Conservation (phyloP, 257 asterid species). For the Salvia miltiorrhiza region DNA sequence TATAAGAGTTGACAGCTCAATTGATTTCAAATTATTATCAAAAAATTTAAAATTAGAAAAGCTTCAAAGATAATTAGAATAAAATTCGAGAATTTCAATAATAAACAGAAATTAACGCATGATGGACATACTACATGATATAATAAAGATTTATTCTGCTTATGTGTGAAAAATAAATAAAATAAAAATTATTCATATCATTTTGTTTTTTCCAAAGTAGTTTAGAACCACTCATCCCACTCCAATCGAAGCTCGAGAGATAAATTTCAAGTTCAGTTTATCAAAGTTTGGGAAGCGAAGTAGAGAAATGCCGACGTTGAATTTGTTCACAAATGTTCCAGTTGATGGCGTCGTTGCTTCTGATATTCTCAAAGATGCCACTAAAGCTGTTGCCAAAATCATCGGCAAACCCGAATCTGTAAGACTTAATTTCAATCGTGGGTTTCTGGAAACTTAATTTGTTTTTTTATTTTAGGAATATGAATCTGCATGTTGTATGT, state of each 20-base stretch:
- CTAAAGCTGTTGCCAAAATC: constrained; percentile 90
- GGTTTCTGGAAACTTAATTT: neutral
- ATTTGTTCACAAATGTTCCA: constrained; percentile 77
- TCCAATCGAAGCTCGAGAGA: neutral
- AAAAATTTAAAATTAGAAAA: no score
- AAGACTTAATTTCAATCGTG: constrained; percentile 6
- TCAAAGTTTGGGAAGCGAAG: neutral
- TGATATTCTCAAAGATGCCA: constrained; percentile 88
- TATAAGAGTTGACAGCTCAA: no score
- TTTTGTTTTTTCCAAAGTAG: neutral
- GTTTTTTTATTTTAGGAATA: neutral
- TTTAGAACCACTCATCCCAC: constrained; percentile 16
- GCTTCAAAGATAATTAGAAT: no score
- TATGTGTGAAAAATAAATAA: no score
- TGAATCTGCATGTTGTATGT: neutral
- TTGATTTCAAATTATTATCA: no score
- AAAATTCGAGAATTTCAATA: no score
- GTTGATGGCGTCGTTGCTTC: constrained; percentile 92
- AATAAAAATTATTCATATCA: neutral
- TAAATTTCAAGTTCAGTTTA: neutral
- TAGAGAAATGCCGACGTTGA: constrained; percentile 76
- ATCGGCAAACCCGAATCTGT: constrained; percentile 95
- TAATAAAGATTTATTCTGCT: no score
- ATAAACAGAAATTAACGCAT: no score
- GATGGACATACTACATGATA: no score